These are phyloP conservation scores for Medicago ruthenica DNA, from an alignment of 306 rosid genomes.

Conservation along the genomic window DNA sequence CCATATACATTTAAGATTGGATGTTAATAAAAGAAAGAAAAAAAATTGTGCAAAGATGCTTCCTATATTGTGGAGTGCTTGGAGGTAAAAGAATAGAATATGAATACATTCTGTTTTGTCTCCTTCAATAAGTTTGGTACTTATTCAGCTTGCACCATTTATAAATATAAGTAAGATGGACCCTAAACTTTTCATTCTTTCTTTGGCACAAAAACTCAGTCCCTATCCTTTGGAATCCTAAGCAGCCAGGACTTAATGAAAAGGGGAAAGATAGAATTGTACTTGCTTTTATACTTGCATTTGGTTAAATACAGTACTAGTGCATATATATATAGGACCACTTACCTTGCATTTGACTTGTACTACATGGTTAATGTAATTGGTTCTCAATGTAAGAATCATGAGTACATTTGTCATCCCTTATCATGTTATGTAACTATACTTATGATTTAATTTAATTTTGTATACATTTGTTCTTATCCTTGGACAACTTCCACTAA, in stretches of 20 bases:
- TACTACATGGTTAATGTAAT: constrained; percentile 47
- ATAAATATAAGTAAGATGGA: constrained; percentile 51
- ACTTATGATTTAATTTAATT: constrained; percentile 18
- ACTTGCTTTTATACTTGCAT: constrained; percentile 57
- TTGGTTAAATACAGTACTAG: constrained; percentile 48
- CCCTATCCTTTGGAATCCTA: constrained; percentile 56
- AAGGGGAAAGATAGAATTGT: constrained; percentile 54
- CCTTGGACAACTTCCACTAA: constrained; percentile 45
- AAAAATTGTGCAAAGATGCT: constrained; percentile 58
- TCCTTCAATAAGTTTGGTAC: constrained; percentile 94
- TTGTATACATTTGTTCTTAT: constrained; percentile 44
- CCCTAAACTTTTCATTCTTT: constrained; percentile 57
- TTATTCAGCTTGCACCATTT: constrained; percentile 68
- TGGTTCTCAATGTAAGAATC: constrained; percentile 54
- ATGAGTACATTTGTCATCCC: constrained; percentile 37
- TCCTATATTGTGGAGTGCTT: constrained; percentile 58
- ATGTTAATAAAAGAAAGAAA: constrained; percentile 26
- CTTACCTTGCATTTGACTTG: constrained; percentile 57
- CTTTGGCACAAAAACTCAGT: constrained; percentile 53
- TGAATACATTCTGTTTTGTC: constrained; percentile 81
- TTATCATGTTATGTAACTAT: constrained; percentile 31
- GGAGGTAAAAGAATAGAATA: constrained; percentile 80
- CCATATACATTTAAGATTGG: constrained; percentile 46
- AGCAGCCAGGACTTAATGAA: constrained; percentile 48
- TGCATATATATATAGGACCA: constrained; percentile 42